Percentiles rank a stretch among this genome's conserved stretches.
Conservation (phyloP, 345 rosid genomes). For the Salix purpurea region DNA sequence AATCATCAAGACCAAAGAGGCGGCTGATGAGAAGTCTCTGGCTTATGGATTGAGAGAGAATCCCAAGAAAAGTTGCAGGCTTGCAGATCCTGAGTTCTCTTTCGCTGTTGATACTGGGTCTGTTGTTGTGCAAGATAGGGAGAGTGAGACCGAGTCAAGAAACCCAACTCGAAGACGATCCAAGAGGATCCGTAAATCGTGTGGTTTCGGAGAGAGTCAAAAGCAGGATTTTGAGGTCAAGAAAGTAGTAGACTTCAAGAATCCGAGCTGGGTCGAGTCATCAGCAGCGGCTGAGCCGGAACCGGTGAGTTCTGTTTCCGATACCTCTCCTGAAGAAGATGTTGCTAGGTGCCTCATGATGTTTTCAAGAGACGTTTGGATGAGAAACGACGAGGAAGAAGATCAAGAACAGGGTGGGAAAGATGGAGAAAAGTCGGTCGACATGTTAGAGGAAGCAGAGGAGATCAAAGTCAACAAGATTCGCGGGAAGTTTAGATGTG, state of each 20-base stretch:
- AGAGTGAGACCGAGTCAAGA: slow-evolving; percentile 35
- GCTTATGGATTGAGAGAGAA: slow-evolving; percentile 32
- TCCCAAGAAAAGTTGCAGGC: slow-evolving; percentile 29
- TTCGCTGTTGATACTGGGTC: slow-evolving; percentile 11
- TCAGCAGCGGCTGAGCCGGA: slow-evolving; percentile 15
- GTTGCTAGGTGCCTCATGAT: slow-evolving; percentile 31
- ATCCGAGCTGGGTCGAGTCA: neutral
- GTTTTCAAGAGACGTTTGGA: slow-evolving; percentile 28
- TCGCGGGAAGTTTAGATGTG: slow-evolving; percentile 26
- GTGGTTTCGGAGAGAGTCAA: slow-evolving; percentile 8
- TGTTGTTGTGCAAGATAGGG: slow-evolving; percentile 23
- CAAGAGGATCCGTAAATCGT: slow-evolving; percentile 20
- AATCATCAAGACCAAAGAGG: slow-evolving; percentile 11
- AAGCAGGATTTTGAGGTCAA: slow-evolving; percentile 1
- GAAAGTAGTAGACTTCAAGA: slow-evolving; percentile 4
- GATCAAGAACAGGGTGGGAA: neutral
- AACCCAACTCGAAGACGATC: slow-evolving; percentile 31
- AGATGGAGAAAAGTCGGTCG: slow-evolving; percentile 11
- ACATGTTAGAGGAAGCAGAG: neutral
- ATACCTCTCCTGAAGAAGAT: slow-evolving; percentile 26
- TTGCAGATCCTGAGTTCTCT: slow-evolving; percentile 40
- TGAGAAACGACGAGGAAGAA: neutral
- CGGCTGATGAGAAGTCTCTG: slow-evolving; percentile 9
- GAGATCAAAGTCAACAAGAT: slow-evolving; percentile 13
- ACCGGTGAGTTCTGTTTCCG: slow-evolving; percentile 31